Percentiles rank a stretch among this genome's conserved stretches.
phyloP scores from a whole-genome alignment of 192 early-diverging fungal species.

The Powellomyces hirtus region DNA sequence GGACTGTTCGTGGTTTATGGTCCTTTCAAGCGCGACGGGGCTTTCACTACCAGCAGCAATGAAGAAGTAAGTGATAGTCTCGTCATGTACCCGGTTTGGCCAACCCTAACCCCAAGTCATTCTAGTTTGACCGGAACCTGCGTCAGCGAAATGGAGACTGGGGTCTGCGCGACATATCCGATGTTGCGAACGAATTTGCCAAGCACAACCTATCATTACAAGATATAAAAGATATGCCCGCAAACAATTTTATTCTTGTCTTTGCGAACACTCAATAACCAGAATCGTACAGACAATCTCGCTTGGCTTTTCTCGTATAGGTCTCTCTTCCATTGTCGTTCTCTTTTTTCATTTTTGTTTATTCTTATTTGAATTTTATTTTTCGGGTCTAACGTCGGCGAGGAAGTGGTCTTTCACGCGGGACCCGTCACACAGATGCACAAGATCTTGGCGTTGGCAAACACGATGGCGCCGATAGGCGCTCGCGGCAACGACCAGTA shows the following conservation, averaged over 20 bases:
- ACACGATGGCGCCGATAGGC: not conserved
- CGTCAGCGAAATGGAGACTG: slow-evolving; percentile 20
- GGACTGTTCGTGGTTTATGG: slow-evolving; percentile 28
- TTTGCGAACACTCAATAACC: no score
- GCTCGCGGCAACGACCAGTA: not conserved
- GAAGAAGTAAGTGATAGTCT: slow-evolving; percentile 16
- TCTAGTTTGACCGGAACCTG: slow-evolving; percentile 28
- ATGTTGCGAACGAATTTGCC: slow-evolving; percentile 21
- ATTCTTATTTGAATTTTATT: no score
- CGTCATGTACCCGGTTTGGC: not conserved
- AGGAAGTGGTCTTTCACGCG: slow-evolving; percentile 8
- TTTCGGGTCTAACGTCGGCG: no score
- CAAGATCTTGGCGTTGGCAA: not conserved
- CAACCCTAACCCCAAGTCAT: not conserved
- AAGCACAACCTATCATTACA: slow-evolving; percentile 13
- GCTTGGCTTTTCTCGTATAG: not conserved
- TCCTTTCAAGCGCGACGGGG: slow-evolving; percentile 31
- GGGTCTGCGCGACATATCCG: slow-evolving; percentile 34
- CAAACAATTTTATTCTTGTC: slow-evolving; percentile 37
- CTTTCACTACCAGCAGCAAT: slow-evolving; percentile 31
- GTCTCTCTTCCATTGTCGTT: no score
- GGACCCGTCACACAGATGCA: not conserved
- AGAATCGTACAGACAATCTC: slow-evolving; percentile 7
- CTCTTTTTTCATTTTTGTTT: no score
- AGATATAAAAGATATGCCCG: slow-evolving; percentile 34